Percentiles rank a stretch among this genome's conserved stretches.
These are phyloP conservation scores for Podospora appendiculata DNA, from an alignment of 495 filamentous ascomycete species.

Conservation along the genomic window DNA sequence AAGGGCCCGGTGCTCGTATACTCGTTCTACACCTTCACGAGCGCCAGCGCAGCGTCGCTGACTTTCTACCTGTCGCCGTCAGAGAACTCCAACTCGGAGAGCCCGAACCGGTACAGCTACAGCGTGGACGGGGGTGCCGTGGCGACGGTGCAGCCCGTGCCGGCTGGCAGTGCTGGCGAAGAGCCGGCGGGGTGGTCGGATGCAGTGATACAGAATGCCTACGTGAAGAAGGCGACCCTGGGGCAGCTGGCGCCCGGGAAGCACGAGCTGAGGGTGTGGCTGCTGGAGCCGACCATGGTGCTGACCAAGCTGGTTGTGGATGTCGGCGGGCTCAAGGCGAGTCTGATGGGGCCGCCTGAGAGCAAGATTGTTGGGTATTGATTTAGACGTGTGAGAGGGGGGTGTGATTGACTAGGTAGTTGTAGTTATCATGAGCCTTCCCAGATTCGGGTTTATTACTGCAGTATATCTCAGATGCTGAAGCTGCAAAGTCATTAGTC, in stretches of 20 bases:
- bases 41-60: constrained; percentile 32
- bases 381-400: not conserved
- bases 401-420: not conserved
- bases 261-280: constrained; percentile 46
- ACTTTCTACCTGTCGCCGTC: constrained; percentile 48
- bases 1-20: constrained; percentile 46
- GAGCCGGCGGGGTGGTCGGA: constrained; percentile 44
- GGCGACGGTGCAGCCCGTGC: constrained; percentile 40
- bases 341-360: constrained; percentile 56
- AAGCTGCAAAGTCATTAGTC: too few species aligned
- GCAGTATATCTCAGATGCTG: too few species aligned
- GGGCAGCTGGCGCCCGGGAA: constrained; percentile 28
- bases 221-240: constrained; percentile 40
- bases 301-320: constrained; percentile 55
- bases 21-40: constrained; percentile 49
- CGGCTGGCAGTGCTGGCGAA: constrained; percentile 27
- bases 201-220: constrained; percentile 44
- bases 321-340: constrained; percentile 48
- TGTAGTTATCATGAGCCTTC: not conserved
- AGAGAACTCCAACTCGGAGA: constrained; percentile 42
- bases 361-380: constrained; percentile 17
- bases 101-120: constrained; percentile 48
- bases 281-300: constrained; percentile 49
- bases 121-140: constrained; percentile 37
- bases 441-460: too few species aligned